Conservation (phyloP, 1,139 yeast genomes). For the Spencermartinsiella ligniputridi region DNA sequence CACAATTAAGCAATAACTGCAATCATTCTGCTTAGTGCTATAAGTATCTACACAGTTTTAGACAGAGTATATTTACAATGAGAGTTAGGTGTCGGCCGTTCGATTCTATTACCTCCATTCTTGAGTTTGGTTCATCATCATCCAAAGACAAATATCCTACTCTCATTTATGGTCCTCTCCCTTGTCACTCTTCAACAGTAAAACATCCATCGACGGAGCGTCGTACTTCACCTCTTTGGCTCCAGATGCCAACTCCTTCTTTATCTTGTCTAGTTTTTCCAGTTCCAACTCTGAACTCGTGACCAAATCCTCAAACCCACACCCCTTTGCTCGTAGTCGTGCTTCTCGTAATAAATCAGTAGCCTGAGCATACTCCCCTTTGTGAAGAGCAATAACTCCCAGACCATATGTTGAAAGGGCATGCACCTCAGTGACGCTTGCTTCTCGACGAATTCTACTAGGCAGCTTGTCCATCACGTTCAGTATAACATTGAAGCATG, state of each 20-base stretch:
- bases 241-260: slow-evolving; percentile 10
- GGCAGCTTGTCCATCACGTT: slow-evolving; percentile 52
- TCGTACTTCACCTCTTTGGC: slow-evolving; percentile 16
- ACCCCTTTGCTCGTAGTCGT: slow-evolving; percentile 62
- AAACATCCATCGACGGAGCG: slow-evolving; percentile 23
- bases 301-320: slow-evolving; percentile 61
- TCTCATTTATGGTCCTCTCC: no score
- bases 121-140: no score
- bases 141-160: no score
- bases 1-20: no score
- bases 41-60: no score
- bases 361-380: slow-evolving; percentile 52
- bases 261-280: slow-evolving; percentile 40
- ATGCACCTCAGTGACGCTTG: slow-evolving; percentile 55
- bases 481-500: slow-evolving; percentile 38
- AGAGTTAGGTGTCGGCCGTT: no score
- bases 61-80: no score
- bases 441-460: slow-evolving; percentile 39
- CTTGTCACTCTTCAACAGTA: slow-evolving; percentile 13
- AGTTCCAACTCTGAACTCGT: slow-evolving; percentile 65
- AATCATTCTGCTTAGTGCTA: no score
- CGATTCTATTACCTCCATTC: no score
- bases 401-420: slow-evolving; percentile 82
- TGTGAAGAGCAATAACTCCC: slow-evolving; percentile 70
- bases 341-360: slow-evolving; percentile 64